Evolutionary conservation across 257 asterid species (phyloP), one percentile per base, ranked within the genome.

Genomic region (Gentiana macrophylla): DNA sequence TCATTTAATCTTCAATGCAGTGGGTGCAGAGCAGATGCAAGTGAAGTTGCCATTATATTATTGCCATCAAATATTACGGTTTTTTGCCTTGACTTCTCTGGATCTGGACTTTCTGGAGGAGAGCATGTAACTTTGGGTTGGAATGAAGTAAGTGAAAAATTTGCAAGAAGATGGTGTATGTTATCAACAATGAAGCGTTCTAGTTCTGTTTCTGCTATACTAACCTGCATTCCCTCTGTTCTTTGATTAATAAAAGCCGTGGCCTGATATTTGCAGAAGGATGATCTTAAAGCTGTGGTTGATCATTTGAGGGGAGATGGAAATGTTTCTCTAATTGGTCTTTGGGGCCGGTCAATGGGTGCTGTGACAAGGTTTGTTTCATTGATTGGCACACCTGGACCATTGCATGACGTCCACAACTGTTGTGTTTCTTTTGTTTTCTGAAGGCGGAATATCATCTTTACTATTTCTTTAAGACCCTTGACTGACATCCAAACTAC

Each of bases 281-380:
- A 84, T 65, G 97, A 89, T 77, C 93, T 89, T 58, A 82, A 59
- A 77, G 86, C 94, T 33, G 97, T 79, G 53, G 95, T 89, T 63
- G 78, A 89, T 52, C 77, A 81, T 68, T 79, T 89, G 52, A 62
- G 95, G 58, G 73, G 76, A 35, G 95, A 86, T 73, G 95, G 94
- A 64, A 80, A 78, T 65, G 94, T 86, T 66, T 89, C 97, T 58
- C 65, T 80, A 53, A 86, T 89, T 75, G 95, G 95, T 36, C 72
- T 89, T 50, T 89, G 97, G 97, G 97, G 97, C 67, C 97, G 97
- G 56, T 89, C 97, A 35, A 89, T 89, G 97, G 97, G 97, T 62
- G 84, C 97, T 62, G 97, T 89, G 61, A 86, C 97, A 62, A 74
- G 97, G 97, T 56, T 15, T 64, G 54, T 44, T 71, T 56, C 36